These are phyloP conservation scores for Pholiota molesta DNA, from an alignment of 768 basidiomycete species.

Conservation along the genomic window DNA sequence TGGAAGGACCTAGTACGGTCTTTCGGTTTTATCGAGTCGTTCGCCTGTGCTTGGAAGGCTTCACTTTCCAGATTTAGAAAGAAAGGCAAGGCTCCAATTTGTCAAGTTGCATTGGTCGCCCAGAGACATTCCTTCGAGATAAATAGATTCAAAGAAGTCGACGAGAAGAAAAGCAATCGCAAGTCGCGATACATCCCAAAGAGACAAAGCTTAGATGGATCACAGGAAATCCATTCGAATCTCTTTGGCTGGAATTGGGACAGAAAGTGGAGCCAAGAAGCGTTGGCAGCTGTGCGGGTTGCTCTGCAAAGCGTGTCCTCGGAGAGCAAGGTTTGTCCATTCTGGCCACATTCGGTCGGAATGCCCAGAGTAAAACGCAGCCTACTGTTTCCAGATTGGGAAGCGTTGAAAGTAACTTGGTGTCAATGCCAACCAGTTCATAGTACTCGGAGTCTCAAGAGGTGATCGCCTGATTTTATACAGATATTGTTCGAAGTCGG, in stretches of 20 bases:
- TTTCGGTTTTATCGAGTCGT: not conserved
- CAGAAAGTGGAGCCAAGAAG: constrained; percentile 17
- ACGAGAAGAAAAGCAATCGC: constrained; percentile 14
- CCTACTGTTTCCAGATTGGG: constrained; percentile 20
- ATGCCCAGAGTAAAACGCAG: constrained; percentile 20
- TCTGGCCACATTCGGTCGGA: constrained; percentile 2
- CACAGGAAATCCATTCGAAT: constrained; percentile 23
- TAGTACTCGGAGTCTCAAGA: constrained; percentile 13
- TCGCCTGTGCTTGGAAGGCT: not conserved
- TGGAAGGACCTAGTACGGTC: not conserved
- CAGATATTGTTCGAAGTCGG: constrained; percentile 19
- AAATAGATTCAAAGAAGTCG: constrained; percentile 17
- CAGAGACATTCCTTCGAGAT: constrained; percentile 20
- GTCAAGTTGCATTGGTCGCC: constrained; percentile 14
- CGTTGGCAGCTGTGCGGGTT: not conserved
- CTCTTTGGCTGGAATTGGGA: constrained; percentile 18
- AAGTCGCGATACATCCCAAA: constrained; percentile 15
- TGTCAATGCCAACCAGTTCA: constrained; percentile 9
- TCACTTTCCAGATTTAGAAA: not conserved
- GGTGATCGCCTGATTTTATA: constrained; percentile 14
- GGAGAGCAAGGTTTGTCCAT: constrained; percentile 8
- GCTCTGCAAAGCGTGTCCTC: constrained; percentile 17
- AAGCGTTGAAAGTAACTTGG: constrained; percentile 2
- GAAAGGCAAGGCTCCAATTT: constrained; percentile 9
- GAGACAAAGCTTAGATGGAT: constrained; percentile 7